phyloP scores from a whole-genome alignment of 129 eudicot genomes.

The Lactuca sativa region DNA sequence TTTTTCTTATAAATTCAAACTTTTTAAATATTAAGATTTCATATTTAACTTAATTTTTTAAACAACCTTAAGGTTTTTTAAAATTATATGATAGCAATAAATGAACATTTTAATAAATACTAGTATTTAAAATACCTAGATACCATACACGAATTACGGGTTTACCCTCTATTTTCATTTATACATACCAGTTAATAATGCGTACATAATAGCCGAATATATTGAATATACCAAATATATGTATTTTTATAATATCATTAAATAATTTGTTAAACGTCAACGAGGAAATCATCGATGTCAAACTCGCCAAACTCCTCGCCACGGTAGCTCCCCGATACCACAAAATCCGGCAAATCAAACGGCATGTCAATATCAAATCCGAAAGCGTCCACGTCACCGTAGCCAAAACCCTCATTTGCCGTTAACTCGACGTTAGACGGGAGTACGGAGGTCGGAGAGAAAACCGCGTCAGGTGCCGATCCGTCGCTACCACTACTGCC shows the following conservation, averaged over 20 bases:
- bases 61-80: too few species aligned
- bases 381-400: slow-evolving; percentile 44
- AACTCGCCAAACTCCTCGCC: slow-evolving; percentile 55
- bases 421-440: slow-evolving; percentile 32
- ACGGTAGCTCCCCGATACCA: slow-evolving; percentile 17
- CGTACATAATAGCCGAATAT: slow-evolving; percentile 6
- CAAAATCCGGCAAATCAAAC: slow-evolving; percentile 38
- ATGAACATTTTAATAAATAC: neutral
- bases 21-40: too few species aligned
- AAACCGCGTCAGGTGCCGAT: slow-evolving; percentile 22
- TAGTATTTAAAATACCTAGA: neutral
- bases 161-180: slow-evolving; percentile 3
- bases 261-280: slow-evolving; percentile 32
- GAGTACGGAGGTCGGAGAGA: slow-evolving; percentile 63
- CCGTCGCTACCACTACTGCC: slow-evolving; percentile 10
- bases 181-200: neutral
- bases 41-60: too few species aligned
- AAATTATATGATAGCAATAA: too few species aligned
- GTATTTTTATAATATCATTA: neutral
- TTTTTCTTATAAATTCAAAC: too few species aligned
- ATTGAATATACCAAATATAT: neutral
- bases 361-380: slow-evolving; percentile 41
- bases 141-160: neutral
- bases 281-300: slow-evolving; percentile 49
- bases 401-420: slow-evolving; percentile 37